Evolutionary conservation across 140 eudicot species (phyloP).

Genomic region (Anethum foeniculum): DNA sequence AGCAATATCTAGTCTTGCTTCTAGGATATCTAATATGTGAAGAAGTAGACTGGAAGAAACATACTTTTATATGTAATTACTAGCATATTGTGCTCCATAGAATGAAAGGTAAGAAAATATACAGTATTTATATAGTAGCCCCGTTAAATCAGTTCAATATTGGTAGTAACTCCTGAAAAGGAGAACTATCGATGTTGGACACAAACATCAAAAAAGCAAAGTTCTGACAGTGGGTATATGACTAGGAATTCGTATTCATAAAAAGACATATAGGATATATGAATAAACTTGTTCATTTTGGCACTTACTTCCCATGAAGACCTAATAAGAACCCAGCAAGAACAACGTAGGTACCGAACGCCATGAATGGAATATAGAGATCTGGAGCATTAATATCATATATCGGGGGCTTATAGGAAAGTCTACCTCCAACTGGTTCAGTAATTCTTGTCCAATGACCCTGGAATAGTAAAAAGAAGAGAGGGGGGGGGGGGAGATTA

Average conservation of each 20-base stretch:
- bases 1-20: neutral
- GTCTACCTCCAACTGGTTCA: constrained; percentile 76
- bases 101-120: neutral
- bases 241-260: neutral
- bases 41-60: neutral
- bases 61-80: neutral
- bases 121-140: neutral
- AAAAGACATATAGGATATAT: neutral
- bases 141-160: neutral
- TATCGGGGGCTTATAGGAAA: constrained; percentile 68
- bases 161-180: neutral
- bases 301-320: constrained; percentile 60
- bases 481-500: neutral
- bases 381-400: constrained; percentile 74
- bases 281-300: neutral
- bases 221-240: neutral
- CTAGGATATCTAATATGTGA: neutral
- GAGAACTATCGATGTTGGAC: neutral
- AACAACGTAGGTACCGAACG: constrained; percentile 62
- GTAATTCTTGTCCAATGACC: constrained; percentile 83
- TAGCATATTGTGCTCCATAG: neutral
- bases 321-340: constrained; percentile 64
- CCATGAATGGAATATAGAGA: constrained; percentile 62
- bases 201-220: neutral
- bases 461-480: constrained; percentile 21